Evolutionary conservation across 768 basidiomycete species (phyloP).

Genomic region (Dioszegia aurantiaca): DNA sequence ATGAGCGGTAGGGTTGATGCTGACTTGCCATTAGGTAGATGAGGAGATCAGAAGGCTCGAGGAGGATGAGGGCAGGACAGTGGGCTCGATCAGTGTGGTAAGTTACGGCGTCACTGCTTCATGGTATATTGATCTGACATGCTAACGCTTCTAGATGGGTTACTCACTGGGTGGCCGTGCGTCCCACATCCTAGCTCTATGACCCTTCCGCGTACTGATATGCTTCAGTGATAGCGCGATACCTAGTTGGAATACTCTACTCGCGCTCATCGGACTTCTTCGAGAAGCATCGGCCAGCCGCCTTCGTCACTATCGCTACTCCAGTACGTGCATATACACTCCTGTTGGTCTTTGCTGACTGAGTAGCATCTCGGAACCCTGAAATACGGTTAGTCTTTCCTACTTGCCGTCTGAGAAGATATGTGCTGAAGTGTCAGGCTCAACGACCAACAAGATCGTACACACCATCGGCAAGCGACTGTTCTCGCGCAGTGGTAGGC

Average conservation of each 20-base stretch:
- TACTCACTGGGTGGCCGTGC: conserved; percentile 49
- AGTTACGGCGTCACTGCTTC: background rate
- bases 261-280: conserved; percentile 39
- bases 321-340: conserved; percentile 26
- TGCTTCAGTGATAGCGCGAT: conserved; percentile 39
- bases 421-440: conserved; percentile 21
- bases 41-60: conserved; percentile 37
- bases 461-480: conserved; percentile 33
- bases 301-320: conserved; percentile 47
- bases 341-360: background rate
- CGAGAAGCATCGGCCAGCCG: conserved; percentile 32
- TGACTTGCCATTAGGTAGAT: too few relatives aligned
- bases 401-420: background rate
- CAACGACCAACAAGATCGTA: conserved; percentile 30
- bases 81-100: conserved; percentile 34
- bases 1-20: conserved; percentile 18
- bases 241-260: conserved; percentile 43
- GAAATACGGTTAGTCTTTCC: conserved; percentile 30
- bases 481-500: conserved; percentile 43
- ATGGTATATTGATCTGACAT: background rate
- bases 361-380: conserved; percentile 41
- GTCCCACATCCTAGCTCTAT: conserved; percentile 9
- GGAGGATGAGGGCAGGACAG: conserved; percentile 27
- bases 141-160: conserved; percentile 35
- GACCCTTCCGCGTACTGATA: background rate